Percentiles rank a stretch among this genome's conserved stretches.
Conservation (phyloP, 1,139 yeast species). For the Yamadazyma trypodendri region DNA sequence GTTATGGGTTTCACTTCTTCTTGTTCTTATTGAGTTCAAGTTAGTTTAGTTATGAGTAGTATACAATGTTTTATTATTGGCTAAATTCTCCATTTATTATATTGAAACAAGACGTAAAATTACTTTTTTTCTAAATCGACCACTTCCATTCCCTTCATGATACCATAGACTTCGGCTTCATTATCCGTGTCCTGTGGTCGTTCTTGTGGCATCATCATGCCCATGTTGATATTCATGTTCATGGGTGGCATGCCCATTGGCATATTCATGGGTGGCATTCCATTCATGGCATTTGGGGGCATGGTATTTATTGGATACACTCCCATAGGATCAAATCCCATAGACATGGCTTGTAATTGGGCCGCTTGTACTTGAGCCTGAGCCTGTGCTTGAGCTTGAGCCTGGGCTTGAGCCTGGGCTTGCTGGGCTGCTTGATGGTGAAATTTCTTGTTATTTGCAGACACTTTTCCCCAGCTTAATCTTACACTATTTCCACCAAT, state of each 20-base stretch:
- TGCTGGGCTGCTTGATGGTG: slow-evolving; percentile 36
- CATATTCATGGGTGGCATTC: slow-evolving; percentile 5
- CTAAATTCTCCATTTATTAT: background rate
- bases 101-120: background rate
- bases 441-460: slow-evolving; percentile 31
- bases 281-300: slow-evolving; percentile 13
- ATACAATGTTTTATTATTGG: slow-evolving; percentile 2
- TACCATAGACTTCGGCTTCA: slow-evolving; percentile 4
- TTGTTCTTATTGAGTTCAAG: background rate
- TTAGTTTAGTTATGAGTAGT: slow-evolving; percentile 1
- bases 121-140: slow-evolving; percentile 7
- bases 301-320: slow-evolving; percentile 23
- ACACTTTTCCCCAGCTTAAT: slow-evolving; percentile 82
- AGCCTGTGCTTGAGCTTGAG: slow-evolving; percentile 10
- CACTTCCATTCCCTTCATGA: slow-evolving; percentile 8
- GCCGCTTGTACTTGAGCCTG: slow-evolving; percentile 14
- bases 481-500: slow-evolving; percentile 84
- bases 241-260: slow-evolving; percentile 4
- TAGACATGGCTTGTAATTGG: slow-evolving; percentile 25
- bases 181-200: slow-evolving; percentile 2
- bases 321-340: slow-evolving; percentile 38
- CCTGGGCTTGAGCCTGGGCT: slow-evolving; percentile 36
- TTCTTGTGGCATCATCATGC: slow-evolving; percentile 3
- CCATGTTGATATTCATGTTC: slow-evolving; percentile 2
- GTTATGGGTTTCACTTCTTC: background rate